phyloP scores from a whole-genome alignment of 2,329 filamentous ascomycete genomes.

The Monilinia fructicola region DNA sequence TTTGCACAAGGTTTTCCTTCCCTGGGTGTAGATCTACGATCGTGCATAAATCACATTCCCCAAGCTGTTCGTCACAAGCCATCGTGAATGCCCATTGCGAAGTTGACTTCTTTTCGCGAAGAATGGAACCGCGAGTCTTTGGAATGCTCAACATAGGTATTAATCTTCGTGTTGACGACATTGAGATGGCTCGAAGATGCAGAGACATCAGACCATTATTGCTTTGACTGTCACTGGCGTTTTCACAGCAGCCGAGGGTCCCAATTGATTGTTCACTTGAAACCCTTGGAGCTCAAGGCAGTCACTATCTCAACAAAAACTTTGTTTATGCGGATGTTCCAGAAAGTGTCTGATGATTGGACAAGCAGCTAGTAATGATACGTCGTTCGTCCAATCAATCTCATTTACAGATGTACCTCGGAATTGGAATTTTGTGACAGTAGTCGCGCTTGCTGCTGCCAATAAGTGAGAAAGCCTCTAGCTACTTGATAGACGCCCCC shows the following conservation, averaged over 20 bases:
- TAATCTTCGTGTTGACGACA: neutral
- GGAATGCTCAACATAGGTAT: conserved; percentile 18
- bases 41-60: conserved; percentile 19
- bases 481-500: conserved; percentile 17
- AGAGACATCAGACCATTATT: conserved; percentile 10
- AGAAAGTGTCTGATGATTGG: conserved; percentile 2
- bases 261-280: conserved; percentile 13
- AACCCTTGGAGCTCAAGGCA: neutral
- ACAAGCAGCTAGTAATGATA: neutral
- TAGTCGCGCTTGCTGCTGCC: conserved; percentile 17
- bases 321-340: conserved; percentile 10
- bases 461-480: conserved; percentile 14
- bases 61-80: conserved; percentile 15
- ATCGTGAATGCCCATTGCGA: neutral
- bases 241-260: neutral
- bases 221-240: conserved; percentile 1
- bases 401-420: neutral
- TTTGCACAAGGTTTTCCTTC: conserved; percentile 16
- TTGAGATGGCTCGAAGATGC: conserved; percentile 2
- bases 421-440: neutral
- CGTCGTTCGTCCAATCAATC: conserved; percentile 7
- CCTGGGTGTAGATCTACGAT: conserved; percentile 20
- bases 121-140: conserved; percentile 13
- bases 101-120: conserved; percentile 12
- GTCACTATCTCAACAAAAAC: conserved; percentile 9